Conservation (phyloP, 2,329 filamentous ascomycete species). For the Knufia fluminis region DNA sequence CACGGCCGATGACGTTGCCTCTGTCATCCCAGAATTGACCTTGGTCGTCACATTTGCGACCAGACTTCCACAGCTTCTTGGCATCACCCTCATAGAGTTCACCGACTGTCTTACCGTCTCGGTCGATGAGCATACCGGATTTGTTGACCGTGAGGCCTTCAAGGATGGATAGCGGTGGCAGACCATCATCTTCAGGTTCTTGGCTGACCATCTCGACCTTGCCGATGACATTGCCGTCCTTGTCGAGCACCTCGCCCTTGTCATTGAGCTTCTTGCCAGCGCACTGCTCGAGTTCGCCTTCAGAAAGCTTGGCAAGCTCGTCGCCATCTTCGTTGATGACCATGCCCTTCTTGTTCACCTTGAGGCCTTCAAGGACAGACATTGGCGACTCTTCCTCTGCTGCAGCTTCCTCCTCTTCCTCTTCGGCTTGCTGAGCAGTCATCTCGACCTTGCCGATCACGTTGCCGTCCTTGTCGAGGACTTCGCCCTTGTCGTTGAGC, state of each 20-base stretch:
- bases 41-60: conserved; percentile 43
- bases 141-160: conserved; percentile 37
- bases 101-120: conserved; percentile 42
- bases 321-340: conserved; percentile 30
- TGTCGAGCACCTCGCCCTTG: conserved; percentile 38
- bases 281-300: conserved; percentile 25
- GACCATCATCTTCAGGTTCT: conserved; percentile 23
- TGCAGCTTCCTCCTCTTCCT: conserved; percentile 23
- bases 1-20: conserved; percentile 54
- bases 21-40: conserved; percentile 57
- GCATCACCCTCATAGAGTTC: conserved; percentile 54
- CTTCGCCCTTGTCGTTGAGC: conserved; percentile 32
- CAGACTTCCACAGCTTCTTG: conserved; percentile 46
- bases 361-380: conserved; percentile 32
- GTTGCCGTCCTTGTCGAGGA: conserved; percentile 41
- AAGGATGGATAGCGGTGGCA: conserved; percentile 29
- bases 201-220: conserved; percentile 33
- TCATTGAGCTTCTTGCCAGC: conserved; percentile 30
- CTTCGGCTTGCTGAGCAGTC: too few species aligned
- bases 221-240: conserved; percentile 41
- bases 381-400: too few species aligned
- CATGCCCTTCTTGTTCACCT: conserved; percentile 34
- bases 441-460: conserved; percentile 37
- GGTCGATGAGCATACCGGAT: conserved; percentile 35
- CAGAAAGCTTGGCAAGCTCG: conserved; percentile 25